Percentiles rank a stretch among this genome's conserved stretches.
These are phyloP conservation scores for Globisporangium ultimum DNA, from an alignment of 352 stramenopile genomes.

Conservation along the genomic window DNA sequence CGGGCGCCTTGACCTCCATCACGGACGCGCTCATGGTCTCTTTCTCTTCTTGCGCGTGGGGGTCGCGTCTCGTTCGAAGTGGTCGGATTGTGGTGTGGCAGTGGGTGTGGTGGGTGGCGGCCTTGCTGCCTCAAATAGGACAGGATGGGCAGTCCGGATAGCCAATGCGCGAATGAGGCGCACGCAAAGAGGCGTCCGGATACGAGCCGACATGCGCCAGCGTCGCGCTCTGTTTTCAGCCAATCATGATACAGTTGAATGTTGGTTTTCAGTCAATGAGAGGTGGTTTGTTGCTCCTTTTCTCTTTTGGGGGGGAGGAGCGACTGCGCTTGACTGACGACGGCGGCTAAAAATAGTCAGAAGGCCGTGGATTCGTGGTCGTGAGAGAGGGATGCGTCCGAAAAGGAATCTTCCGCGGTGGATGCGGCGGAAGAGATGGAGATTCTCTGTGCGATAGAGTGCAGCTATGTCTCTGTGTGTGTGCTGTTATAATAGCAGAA, in stretches of 20 bases:
- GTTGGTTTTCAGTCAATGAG: neutral
- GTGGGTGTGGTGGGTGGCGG: neutral
- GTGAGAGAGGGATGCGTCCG: neutral
- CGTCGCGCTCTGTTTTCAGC: neutral
- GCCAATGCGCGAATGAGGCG: neutral
- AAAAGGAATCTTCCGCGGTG: no score
- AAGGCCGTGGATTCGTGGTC: neutral
- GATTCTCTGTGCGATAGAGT: no score
- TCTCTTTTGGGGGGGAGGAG: no score
- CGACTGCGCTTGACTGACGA: neutral
- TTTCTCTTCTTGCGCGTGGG: neutral
- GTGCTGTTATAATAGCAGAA: no score
- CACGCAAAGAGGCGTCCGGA: neutral
- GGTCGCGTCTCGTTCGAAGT: neutral
- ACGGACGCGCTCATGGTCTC: neutral
- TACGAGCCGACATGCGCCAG: neutral
- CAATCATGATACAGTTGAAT: neutral
- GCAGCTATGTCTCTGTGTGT: no score
- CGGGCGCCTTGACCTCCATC: conserved; percentile 1
- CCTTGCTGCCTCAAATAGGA: neutral
- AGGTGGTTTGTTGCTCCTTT: neutral
- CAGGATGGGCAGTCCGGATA: neutral
- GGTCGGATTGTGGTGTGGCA: neutral
- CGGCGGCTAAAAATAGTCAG: conserved; percentile 4
- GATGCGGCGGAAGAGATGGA: neutral